These are phyloP conservation scores for Cubamyces lactineus DNA, from an alignment of 768 basidiomycete species.

Conservation along the genomic window DNA sequence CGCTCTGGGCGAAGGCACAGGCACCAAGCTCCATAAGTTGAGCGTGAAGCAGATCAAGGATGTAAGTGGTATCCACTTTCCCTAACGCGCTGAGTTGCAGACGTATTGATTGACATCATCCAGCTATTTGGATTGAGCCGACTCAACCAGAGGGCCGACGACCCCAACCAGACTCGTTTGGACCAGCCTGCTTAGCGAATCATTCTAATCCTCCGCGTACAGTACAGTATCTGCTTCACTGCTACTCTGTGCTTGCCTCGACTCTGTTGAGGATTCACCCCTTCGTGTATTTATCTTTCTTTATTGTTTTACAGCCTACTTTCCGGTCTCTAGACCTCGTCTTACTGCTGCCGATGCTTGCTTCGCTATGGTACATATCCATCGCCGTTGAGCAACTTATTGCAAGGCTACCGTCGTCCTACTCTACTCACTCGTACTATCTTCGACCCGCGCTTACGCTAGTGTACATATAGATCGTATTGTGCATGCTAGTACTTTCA, in stretches of 20 bases:
- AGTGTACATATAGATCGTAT: neutral
- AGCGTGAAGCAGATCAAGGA: constrained; percentile 72
- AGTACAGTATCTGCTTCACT: too few species aligned
- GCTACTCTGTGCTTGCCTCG: neutral
- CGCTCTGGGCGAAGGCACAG: constrained; percentile 69
- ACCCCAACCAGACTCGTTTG: neutral
- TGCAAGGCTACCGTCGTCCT: too few species aligned
- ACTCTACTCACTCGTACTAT: too few species aligned
- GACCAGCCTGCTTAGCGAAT: neutral
- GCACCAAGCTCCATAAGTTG: constrained; percentile 61
- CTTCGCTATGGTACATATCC: constrained; percentile 8
- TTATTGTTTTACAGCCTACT: neutral
- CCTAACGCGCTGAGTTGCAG: neutral
- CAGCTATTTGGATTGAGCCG: constrained; percentile 26
- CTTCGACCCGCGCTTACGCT: neutral
- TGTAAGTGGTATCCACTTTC: constrained; percentile 41
- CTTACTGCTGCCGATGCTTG: neutral
- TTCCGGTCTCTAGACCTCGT: neutral
- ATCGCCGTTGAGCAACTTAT: neutral
- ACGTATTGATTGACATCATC: neutral
- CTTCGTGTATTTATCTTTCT: neutral
- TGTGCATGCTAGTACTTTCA: neutral
- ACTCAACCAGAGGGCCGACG: neutral
- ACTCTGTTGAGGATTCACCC: neutral
- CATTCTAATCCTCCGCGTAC: too few species aligned